phyloP scores from a whole-genome alignment of 2,329 filamentous ascomycete species.

The Phaeosphaeriaceae sp. region DNA sequence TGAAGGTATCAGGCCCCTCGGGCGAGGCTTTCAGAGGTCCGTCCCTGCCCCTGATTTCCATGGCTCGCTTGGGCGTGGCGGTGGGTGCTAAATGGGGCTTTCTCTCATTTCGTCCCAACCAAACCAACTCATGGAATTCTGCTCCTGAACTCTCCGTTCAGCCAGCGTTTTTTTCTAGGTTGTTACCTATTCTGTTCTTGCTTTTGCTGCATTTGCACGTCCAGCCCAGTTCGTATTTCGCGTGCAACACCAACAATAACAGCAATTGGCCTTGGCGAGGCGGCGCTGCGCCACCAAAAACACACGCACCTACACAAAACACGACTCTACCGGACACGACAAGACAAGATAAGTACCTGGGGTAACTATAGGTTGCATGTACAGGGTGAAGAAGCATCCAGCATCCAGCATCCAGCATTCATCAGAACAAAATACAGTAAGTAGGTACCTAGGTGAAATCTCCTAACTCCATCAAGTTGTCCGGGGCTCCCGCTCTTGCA shows the following conservation, averaged over 20 bases:
- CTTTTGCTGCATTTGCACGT: no score
- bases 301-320: background rate
- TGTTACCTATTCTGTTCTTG: no score
- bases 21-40: constrained; percentile 9
- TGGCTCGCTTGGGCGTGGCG: constrained; percentile 19
- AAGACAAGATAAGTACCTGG: no score
- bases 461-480: constrained; percentile 13
- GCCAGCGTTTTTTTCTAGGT: no score
- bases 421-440: background rate
- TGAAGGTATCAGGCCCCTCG: constrained; percentile 9
- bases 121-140: constrained; percentile 5
- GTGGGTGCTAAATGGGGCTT: constrained; percentile 7
- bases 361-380: no score
- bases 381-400: background rate
- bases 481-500: constrained; percentile 26
- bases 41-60: constrained; percentile 17
- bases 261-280: constrained; percentile 10
- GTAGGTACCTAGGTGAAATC: constrained; percentile 26
- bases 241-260: constrained; percentile 8
- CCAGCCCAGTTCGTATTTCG: no score
- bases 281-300: constrained; percentile 12
- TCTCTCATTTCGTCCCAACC: constrained; percentile 32
- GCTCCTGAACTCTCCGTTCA: constrained; percentile 17
- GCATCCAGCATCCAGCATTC: background rate
- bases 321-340: background rate